Evolutionary conservation across 768 basidiomycete genomes (phyloP), one percentile per base, ranked within the genome.

Genomic region (Pholiota microspora): DNA sequence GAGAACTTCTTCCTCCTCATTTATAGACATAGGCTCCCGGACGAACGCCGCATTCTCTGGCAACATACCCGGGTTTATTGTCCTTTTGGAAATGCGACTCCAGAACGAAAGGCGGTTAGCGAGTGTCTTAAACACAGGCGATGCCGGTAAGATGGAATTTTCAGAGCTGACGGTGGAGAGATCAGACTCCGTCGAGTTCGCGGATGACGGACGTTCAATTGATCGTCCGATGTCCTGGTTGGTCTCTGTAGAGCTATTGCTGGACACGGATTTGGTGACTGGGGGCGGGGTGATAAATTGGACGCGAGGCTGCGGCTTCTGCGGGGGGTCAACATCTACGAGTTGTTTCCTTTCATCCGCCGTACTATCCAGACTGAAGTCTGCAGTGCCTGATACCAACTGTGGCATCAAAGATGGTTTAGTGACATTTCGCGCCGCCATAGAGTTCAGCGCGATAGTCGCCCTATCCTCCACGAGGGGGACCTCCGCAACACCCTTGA

Each of bases 81-180:
- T 70, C 31, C 80, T 76, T 59, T 77, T 82, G 8, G 85, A 81
- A 16, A 85, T 66, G 48, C 79, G 76, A 52, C 73, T 81, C 91
- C 91, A 92, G 63, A 91, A 92, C 1, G 89, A 89, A 40, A 92
- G 72, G 28, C 85, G 80, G 8, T 74, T 72, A 6, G 87, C 82
- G 12, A 92, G 69, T 1, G 81, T 78, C 62, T 84, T 87, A 38
- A 82, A 79, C 8, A 91, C 73, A 7, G 82, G 81, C 3, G 80
- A 74, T 12, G 70, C 70, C n/a, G 69, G 59, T 7, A n/a, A n/a
- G n/a, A 69, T 67, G 4, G 74, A 73, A 25, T 74, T 69, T 45
- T 80, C 80, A 2, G 82, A 83, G 0, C 79, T 75, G 6, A 78
- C 77, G 2, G 78, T 79, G 4, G 86, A 85, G n/a, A 79, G 66